phyloP scores from a whole-genome alignment of 148 eudicot species.

The Vaccinium corymbosum region DNA sequence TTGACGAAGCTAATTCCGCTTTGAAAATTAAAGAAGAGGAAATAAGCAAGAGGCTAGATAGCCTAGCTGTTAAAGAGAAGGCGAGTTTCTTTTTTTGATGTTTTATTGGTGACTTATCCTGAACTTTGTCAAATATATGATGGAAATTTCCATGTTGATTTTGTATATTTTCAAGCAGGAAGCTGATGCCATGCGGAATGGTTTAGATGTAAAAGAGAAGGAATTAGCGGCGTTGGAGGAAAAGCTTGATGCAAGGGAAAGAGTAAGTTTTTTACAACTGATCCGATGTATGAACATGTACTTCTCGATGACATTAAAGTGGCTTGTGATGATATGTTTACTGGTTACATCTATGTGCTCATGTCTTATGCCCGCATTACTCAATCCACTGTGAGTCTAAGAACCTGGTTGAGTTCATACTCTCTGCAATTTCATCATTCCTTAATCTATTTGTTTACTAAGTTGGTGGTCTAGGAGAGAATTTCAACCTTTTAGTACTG shows the following conservation, averaged over 20 bases:
- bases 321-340: not conserved
- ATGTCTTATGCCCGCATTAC: not conserved
- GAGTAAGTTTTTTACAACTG: slow-evolving; percentile 33
- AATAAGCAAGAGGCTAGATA: slow-evolving; percentile 44
- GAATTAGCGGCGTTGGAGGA: slow-evolving; percentile 58
- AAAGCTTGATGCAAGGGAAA: slow-evolving; percentile 61
- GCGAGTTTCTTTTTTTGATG: slow-evolving; percentile 24
- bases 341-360: not conserved
- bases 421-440: not conserved
- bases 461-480: not conserved
- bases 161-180: slow-evolving; percentile 46
- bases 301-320: not conserved
- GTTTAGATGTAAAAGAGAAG: slow-evolving; percentile 62
- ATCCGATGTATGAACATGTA: not conserved
- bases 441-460: not conserved
- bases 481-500: not conserved
- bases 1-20: slow-evolving; percentile 47
- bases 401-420: slow-evolving; percentile 1
- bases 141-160: not conserved
- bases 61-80: slow-evolving; percentile 69
- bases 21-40: slow-evolving; percentile 82
- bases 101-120: not conserved
- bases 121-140: not conserved
- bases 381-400: not conserved
- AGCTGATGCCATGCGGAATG: slow-evolving; percentile 42